phyloP scores from a whole-genome alignment of 352 stramenopile genomes.

The Phytophthora chlamydospora region DNA sequence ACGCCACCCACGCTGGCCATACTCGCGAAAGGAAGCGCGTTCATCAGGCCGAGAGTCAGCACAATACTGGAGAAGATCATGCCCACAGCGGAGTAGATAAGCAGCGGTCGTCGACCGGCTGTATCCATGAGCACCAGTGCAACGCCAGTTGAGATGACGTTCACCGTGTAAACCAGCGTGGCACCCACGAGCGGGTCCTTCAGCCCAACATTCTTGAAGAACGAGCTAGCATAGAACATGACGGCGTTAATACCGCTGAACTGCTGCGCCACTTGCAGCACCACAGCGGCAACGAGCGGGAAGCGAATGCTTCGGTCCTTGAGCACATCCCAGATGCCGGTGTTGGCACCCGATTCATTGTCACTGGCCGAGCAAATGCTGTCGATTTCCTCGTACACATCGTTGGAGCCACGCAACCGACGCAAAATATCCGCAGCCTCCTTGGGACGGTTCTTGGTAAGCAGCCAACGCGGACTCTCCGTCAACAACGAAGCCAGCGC shows the following conservation, averaged over 20 bases:
- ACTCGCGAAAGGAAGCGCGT: conserved; percentile 66
- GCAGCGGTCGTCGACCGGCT: conserved; percentile 62
- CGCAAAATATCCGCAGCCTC: conserved; percentile 75
- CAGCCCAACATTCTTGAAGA: conserved; percentile 76
- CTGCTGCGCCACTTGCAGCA: conserved; percentile 72
- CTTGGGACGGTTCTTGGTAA: conserved; percentile 78
- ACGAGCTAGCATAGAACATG: conserved; percentile 83
- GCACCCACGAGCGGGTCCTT: conserved; percentile 70
- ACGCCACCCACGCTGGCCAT: conserved; percentile 67
- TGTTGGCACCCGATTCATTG: conserved; percentile 70
- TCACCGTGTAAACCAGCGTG: conserved; percentile 69
- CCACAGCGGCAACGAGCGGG: conserved; percentile 61
- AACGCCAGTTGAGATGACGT: conserved; percentile 75
- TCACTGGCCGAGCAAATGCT: conserved; percentile 82
- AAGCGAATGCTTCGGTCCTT: conserved; percentile 67
- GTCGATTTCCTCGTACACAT: conserved; percentile 84
- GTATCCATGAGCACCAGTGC: conserved; percentile 81
- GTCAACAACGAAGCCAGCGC: conserved; percentile 66
- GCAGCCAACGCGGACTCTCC: conserved; percentile 71
- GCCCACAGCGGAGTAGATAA: conserved; percentile 71
- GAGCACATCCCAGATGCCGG: conserved; percentile 72
- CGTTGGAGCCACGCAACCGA: conserved; percentile 65
- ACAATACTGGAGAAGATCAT: conserved; percentile 78
- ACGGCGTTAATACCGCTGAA: conserved; percentile 81
- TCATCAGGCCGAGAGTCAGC: conserved; percentile 69